phyloP scores from a whole-genome alignment of 768 basidiomycete genomes.

The button mushroom (Agaricus bisporus) region DNA sequence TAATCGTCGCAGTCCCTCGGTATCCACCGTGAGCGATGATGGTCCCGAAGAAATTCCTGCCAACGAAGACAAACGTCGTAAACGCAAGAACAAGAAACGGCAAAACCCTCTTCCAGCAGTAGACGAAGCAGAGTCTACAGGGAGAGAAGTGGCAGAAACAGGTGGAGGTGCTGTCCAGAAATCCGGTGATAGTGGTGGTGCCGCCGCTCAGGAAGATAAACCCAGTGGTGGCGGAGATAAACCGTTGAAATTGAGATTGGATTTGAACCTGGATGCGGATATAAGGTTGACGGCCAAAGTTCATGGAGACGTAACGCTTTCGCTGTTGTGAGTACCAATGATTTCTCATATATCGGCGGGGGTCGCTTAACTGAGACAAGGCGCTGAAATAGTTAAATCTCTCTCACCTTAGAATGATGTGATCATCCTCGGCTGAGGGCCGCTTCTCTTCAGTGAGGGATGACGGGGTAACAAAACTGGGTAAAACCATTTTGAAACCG shows the following conservation, averaged over 20 bases:
- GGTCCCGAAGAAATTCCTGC: neutral
- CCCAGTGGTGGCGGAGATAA: slow-evolving; percentile 10
- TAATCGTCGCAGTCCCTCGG: slow-evolving; percentile 9
- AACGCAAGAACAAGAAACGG: slow-evolving; percentile 9
- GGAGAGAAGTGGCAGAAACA: neutral
- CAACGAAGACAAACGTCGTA: slow-evolving; percentile 8
- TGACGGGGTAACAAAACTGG: no score
- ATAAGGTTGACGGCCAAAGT: slow-evolving; percentile 27
- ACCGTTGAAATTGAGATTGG: slow-evolving; percentile 22
- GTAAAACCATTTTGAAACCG: no score
- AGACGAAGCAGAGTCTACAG: slow-evolving; percentile 15
- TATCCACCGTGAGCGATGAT: slow-evolving; percentile 3
- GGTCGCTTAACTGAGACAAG: slow-evolving; percentile 9
- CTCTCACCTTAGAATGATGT: neutral
- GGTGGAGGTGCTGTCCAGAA: neutral
- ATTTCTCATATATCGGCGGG: neutral
- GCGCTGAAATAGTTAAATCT: slow-evolving; percentile 8
- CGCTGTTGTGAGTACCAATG: slow-evolving; percentile 20
- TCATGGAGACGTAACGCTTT: slow-evolving; percentile 27
- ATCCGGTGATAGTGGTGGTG: neutral
- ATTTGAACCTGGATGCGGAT: slow-evolving; percentile 28
- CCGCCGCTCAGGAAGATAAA: slow-evolving; percentile 3
- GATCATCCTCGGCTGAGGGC: no score
- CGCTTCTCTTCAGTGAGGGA: no score
- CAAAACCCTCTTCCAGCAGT: slow-evolving; percentile 14